Evolutionary conservation across 176 grass and related monocot species (phyloP), one percentile per base, ranked within the genome.

Genomic region (Echinochloa phyllopogon): DNA sequence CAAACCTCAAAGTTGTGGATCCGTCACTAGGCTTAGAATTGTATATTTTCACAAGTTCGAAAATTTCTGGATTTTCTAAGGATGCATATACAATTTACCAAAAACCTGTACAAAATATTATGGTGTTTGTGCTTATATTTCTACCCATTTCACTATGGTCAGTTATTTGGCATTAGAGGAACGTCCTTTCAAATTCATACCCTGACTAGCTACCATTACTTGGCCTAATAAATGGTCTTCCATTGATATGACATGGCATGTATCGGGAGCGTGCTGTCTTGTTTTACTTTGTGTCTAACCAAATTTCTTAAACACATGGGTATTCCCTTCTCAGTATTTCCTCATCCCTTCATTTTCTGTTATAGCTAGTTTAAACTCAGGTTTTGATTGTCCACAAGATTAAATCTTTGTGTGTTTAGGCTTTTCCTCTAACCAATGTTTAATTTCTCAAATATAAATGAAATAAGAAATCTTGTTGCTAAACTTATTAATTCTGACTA

Each of bases 401-500:
- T 70, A 23, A 53, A 76, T 76, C 3, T 74, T 41, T 49, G 44
- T 57, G 8, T 79, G 50, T 40, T 77, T 48, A 33, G 50, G 42
- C 2, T 70, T 33, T 82, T 69, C 29, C 48, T 3, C 11, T 68
- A 64, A 53, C 25, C 65, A 57, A 23, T 75, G 21, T 71, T 77
- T 52, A 42, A 23, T 74, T 45, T 85, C 4, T 58, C 36, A 23
- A 77, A 53, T 59, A 33, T 74, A 67, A 74, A 74, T 23, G 25
- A 65, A 72, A 50, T 64, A 83, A 25, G 6, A 74, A 16, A 8
- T 74, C 29, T 50, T 86, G 21, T 25, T 79, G 47, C 36, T 56
- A 21, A 82, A 5, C 69, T 78, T 76, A 47, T 76, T 81, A 69
- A 64, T 78, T 85, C 83, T 73, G 16, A 58, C 27, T 50, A 72